Conservation (phyloP, 768 basidiomycete genomes). For the Dacryopinax primogenitus region DNA sequence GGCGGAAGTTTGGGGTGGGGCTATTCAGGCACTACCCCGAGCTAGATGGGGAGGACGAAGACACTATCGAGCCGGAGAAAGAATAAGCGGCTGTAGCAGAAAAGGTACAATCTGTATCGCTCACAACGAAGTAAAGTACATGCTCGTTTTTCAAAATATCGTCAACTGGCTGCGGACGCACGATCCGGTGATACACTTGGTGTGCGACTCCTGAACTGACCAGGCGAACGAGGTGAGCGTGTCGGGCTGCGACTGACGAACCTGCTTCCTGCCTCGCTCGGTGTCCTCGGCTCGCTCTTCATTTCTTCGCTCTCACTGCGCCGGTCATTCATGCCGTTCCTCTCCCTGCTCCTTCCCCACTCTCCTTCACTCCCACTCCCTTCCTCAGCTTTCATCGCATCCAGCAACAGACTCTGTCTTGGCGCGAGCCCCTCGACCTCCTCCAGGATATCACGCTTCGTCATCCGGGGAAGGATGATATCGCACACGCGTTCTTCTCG, state of each 20-base stretch:
- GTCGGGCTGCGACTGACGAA: constrained; percentile 7
- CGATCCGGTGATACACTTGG: background rate
- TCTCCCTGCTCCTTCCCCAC: background rate
- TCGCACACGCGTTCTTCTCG: constrained; percentile 90
- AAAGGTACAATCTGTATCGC: background rate
- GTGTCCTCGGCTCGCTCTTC: background rate
- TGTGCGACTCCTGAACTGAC: constrained; percentile 6
- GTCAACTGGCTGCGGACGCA: background rate
- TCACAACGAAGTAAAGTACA: background rate
- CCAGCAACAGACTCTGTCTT: constrained; percentile 71
- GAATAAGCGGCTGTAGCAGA: background rate
- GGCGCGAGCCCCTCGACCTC: constrained; percentile 83
- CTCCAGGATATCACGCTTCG: constrained; percentile 75
- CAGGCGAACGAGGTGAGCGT: background rate
- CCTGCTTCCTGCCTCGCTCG: background rate
- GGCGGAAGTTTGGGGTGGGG: constrained; percentile 25
- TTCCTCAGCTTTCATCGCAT: constrained; percentile 55
- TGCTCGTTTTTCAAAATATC: background rate
- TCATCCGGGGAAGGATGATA: constrained; percentile 82
- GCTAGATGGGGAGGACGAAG: constrained; percentile 27
- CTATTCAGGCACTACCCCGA: constrained; percentile 32
- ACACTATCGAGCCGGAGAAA: background rate
- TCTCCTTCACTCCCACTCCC: background rate
- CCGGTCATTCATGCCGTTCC: background rate
- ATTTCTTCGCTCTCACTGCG: background rate